Evolutionary conservation across 2,329 filamentous ascomycete genomes (phyloP), one percentile per base, ranked within the genome.

Genomic region (Meredithiella fracta): DNA sequence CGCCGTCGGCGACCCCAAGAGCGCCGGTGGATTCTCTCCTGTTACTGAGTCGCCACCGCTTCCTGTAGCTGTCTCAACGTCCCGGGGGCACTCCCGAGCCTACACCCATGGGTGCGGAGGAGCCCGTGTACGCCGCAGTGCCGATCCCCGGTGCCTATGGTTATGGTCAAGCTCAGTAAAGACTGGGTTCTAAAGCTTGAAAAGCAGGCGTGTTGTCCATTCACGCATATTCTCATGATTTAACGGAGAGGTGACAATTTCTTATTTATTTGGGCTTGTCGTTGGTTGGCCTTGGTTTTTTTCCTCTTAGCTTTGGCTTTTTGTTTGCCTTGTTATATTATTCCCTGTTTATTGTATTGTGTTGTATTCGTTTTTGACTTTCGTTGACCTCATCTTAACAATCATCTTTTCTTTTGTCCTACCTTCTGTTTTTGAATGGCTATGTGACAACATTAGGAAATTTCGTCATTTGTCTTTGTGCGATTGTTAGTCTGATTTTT

Each of bases 121-220:
- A 96, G 74, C 80, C 85, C 63, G 80, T 82, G 51, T 96, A 95
- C 67, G 90, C 83, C 11, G 73, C 83, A 22, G 91, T 96, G 31
- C 87, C 90, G 0, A 95, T 96, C 59, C 91, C 91, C 0, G 86
- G 85, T 4, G 86, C 89, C 0, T 96, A 96, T 65, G 72, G 44
- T 14, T 51, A 57, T 37, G 51, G 42, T 15, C 31, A 40, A 42
- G n/a, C n/a, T 57, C 49, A 51, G 44, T n/a, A 20, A n/a, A 11
- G 29, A 3, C 17, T n/a, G 20, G 40, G 3, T 31, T 6, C 26
- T 15, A 23, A 56, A 42, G 40, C 1, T 20, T 44, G 40, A 22
- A 44, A 22, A 17, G 40, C 7, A n/a, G 11, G 1, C 25, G 44
- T 49, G 25, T 25, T n/a, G 25, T 20, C 22, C 9, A 20, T 11